A percentile compares a stretch with the other conserved stretches of the same genome.
phyloP scores from a whole-genome alignment of 1,139 yeast species.

The Blastobotrys petasosporus region DNA sequence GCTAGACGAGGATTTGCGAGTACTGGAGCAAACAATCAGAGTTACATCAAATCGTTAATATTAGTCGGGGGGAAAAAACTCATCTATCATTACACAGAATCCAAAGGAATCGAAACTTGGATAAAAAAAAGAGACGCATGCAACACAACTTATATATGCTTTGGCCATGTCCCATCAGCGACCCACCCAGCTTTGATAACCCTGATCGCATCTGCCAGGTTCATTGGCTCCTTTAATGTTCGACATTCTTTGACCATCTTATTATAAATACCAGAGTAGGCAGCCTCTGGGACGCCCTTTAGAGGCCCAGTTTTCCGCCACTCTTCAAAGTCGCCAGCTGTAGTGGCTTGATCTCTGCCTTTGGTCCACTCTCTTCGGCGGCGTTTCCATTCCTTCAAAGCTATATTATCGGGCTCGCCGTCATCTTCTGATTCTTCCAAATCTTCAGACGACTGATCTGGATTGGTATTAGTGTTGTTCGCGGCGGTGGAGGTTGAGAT shows the following conservation, averaged over 20 bases:
- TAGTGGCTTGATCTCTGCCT: constrained; percentile 16
- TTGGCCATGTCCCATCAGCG: constrained; percentile 38
- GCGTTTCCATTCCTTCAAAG: constrained; percentile 30
- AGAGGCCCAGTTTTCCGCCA: constrained; percentile 12
- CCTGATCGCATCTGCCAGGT: constrained; percentile 46
- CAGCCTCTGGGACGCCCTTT: constrained; percentile 27
- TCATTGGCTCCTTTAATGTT: constrained; percentile 46
- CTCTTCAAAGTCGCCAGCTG: constrained; percentile 12
- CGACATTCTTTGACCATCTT: constrained; percentile 48
- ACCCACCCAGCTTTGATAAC: constrained; percentile 62
- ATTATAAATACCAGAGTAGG: constrained; percentile 40
- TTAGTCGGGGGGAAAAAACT: background rate
- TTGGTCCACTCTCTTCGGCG: constrained; percentile 27
- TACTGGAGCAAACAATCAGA: constrained; percentile 37
- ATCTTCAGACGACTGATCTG: background rate
- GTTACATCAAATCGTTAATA: background rate
- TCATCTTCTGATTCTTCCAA: constrained; percentile 20
- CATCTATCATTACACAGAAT: background rate
- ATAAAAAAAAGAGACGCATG: background rate
- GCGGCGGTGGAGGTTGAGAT: background rate
- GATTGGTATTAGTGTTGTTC: background rate
- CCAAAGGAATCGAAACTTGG: too few relatives aligned
- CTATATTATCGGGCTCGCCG: constrained; percentile 27
- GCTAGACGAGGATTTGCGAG: constrained; percentile 45
- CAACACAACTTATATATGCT: background rate